Percentiles rank a stretch among this genome's conserved stretches.
Evolutionary conservation across 176 grass and related monocot genomes (phyloP).

Genomic region (Rhynchospora tenuis): DNA sequence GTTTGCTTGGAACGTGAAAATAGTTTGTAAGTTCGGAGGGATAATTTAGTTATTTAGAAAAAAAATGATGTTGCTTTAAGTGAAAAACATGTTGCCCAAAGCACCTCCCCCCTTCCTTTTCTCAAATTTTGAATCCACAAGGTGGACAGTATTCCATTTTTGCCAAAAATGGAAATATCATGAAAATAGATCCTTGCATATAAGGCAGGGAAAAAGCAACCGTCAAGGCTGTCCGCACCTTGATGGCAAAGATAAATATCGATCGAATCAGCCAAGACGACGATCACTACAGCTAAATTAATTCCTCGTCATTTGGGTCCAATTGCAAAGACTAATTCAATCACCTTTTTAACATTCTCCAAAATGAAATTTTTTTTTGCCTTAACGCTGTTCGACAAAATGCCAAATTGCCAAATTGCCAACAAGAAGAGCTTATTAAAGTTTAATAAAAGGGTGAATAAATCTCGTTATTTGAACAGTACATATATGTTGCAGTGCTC

Average conservation of each 20-base stretch:
- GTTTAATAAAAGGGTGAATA: no score
- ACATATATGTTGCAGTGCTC: no score
- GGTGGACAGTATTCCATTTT: neutral
- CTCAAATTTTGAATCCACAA: neutral
- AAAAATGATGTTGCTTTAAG: no score
- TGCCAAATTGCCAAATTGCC: no score
- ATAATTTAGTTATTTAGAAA: no score
- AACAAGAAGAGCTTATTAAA: no score
- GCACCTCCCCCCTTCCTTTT: no score
- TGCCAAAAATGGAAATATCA: neutral
- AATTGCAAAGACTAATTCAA: neutral
- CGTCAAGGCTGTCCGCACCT: neutral
- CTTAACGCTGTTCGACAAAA: no score
- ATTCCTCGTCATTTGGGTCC: neutral
- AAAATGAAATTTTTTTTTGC: neutral
- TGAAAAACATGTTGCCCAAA: no score
- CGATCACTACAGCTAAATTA: neutral
- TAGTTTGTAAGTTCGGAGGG: no score
- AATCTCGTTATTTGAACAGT: no score
- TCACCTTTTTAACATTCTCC: neutral
- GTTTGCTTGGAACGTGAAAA: no score
- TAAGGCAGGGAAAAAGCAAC: conserved; percentile 1
- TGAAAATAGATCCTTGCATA: neutral
- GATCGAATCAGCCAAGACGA: neutral
- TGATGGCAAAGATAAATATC: neutral